phyloP scores from a whole-genome alignment of 106 monocot species.

The Xerophyta viscosa region DNA sequence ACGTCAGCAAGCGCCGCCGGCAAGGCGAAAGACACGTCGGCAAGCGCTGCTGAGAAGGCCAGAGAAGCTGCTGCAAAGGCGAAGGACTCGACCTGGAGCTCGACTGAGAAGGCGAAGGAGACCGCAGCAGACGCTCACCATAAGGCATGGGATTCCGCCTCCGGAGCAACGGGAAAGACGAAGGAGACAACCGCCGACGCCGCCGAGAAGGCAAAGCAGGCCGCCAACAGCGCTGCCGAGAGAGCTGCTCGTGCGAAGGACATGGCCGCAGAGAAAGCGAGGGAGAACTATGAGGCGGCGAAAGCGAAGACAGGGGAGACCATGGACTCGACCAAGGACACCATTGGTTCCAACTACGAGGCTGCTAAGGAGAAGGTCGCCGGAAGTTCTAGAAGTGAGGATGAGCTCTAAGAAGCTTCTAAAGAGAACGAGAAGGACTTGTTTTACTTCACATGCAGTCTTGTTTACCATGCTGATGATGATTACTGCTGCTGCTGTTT shows the following conservation, averaged over 20 bases:
- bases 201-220: background rate
- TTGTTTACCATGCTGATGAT: too few species aligned
- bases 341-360: too few species aligned
- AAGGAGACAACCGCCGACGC: background rate
- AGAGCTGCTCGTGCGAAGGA: too few species aligned
- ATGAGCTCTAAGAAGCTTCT: too few species aligned
- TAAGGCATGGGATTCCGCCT: background rate
- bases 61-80: background rate
- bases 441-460: too few species aligned
- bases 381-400: too few species aligned
- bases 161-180: background rate
- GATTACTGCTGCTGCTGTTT: too few species aligned
- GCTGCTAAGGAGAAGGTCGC: too few species aligned
- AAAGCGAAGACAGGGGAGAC: background rate
- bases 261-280: background rate
- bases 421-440: too few species aligned
- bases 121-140: background rate
- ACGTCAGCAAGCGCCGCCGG: background rate
- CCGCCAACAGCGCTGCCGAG: background rate
- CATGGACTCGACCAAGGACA: too few species aligned
- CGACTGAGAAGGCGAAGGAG: background rate
- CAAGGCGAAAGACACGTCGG: background rate
- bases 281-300: background rate
- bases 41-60: background rate
- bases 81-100: background rate